Evolutionary conservation across 2,329 filamentous ascomycete genomes (phyloP).

Genomic region (Aspergillus fumigatiaffinis): DNA sequence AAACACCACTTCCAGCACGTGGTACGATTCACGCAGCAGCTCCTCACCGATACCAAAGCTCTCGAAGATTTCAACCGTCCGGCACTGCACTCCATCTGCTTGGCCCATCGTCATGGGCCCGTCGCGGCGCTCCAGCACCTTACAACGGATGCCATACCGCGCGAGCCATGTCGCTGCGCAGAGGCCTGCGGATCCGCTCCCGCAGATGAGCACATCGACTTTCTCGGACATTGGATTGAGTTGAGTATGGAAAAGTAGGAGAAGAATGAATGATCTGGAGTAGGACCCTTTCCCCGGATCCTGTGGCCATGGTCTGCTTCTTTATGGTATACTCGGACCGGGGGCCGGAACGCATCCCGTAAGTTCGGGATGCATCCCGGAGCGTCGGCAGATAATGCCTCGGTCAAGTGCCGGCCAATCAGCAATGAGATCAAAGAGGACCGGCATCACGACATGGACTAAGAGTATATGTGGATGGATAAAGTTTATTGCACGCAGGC

Average conservation of each 20-base stretch:
- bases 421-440: not conserved
- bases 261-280: not conserved
- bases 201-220: slow-evolving; percentile 57
- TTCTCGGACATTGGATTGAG: slow-evolving; percentile 15
- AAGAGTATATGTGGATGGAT: not conserved
- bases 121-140: slow-evolving; percentile 54
- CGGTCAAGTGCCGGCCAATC: not conserved
- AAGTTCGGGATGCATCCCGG: not conserved
- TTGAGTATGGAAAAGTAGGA: not conserved
- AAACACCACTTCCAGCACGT: slow-evolving; percentile 56
- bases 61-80: slow-evolving; percentile 61
- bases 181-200: slow-evolving; percentile 60
- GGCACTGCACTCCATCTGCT: slow-evolving; percentile 61
- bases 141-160: slow-evolving; percentile 53
- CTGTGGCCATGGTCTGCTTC: not conserved
- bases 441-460: not conserved
- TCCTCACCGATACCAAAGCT: slow-evolving; percentile 54
- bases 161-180: slow-evolving; percentile 60
- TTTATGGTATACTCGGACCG: not conserved
- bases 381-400: not conserved
- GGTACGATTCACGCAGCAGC: slow-evolving; percentile 55
- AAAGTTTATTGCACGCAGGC: not conserved
- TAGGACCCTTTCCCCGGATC: not conserved
- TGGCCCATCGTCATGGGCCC: slow-evolving; percentile 57
- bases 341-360: slow-evolving; percentile 10